Conservation (phyloP, 2,329 filamentous ascomycete species). For the Elsinoe australis region DNA sequence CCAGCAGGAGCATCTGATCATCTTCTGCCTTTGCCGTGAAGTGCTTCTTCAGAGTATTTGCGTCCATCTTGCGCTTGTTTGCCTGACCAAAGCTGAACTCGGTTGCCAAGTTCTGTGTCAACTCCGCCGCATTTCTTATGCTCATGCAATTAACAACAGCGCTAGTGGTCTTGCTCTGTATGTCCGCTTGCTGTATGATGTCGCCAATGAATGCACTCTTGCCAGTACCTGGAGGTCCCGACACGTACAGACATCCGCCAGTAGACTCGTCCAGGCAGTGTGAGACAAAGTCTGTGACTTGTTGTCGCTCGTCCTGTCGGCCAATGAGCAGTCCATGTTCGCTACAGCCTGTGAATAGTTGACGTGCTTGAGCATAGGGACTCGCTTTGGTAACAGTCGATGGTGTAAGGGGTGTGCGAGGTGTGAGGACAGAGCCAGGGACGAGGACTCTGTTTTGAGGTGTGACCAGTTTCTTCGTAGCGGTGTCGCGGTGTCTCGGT, state of each 20-base stretch:
- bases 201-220: conserved; percentile 91
- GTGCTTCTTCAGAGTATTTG: conserved; percentile 59
- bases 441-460: conserved; percentile 79
- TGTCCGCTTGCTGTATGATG: conserved; percentile 56
- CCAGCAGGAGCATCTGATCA: conserved; percentile 63
- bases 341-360: conserved; percentile 75
- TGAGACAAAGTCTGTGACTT: conserved; percentile 62
- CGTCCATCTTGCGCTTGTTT: conserved; percentile 58
- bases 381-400: conserved; percentile 54
- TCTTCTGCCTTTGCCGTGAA: conserved; percentile 56
- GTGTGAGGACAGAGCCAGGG: conserved; percentile 64
- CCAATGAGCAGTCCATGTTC: conserved; percentile 69
- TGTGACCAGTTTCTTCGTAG: conserved; percentile 61
- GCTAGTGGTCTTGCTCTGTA: conserved; percentile 51
- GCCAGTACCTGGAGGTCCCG: conserved; percentile 88
- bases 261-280: conserved; percentile 52
- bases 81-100: conserved; percentile 55
- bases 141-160: conserved; percentile 96
- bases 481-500: conserved; percentile 70
- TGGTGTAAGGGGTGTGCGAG: conserved; percentile 69
- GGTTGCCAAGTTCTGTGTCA: conserved; percentile 72
- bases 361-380: conserved; percentile 78
- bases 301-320: conserved; percentile 59
- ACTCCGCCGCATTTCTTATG: conserved; percentile 76
- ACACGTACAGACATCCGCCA: conserved; percentile 85